These are phyloP conservation scores for Mitragyna speciosa DNA, from an alignment of 257 asterid genomes.

Conservation along the genomic window DNA sequence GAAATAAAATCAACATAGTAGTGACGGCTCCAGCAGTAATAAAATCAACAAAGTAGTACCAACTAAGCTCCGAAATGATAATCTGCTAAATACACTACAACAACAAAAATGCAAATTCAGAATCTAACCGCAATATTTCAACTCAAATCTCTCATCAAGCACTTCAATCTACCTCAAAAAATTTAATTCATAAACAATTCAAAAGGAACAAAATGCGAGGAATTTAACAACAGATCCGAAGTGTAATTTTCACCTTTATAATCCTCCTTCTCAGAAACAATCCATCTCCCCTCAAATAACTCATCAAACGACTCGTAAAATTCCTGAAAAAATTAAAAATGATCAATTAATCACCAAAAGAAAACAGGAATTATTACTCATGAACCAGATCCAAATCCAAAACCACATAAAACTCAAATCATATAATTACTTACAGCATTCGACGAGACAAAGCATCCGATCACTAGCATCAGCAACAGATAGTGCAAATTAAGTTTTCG, in stretches of 20 bases:
- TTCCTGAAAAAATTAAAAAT: constrained; percentile 36
- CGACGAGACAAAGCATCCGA: constrained; percentile 58
- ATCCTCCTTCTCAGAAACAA: constrained; percentile 67
- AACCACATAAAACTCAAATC: neutral
- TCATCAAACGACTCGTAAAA: constrained; percentile 87
- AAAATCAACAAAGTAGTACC: neutral
- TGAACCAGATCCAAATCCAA: constrained; percentile 8
- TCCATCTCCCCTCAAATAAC: constrained; percentile 75
- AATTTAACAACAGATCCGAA: constrained; percentile 23
- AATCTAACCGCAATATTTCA: neutral
- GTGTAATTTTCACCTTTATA: constrained; percentile 52
- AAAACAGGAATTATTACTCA: neutral
- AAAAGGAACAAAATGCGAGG: neutral
- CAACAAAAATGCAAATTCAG: neutral
- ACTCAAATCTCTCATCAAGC: neutral
- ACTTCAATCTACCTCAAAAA: neutral
- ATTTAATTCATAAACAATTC: neutral
- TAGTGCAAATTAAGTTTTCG: constrained; percentile 54
- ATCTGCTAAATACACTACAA: neutral
- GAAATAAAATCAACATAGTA: neutral
- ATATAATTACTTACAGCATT: constrained; percentile 47
- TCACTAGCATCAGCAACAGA: constrained; percentile 41
- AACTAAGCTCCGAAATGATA: neutral
- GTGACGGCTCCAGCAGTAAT: neutral
- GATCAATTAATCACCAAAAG: constrained; percentile 11